Percentiles rank a stretch among this genome's conserved stretches.
Conservation (phyloP, 1,284 basidiomycete genomes). For the Mycosarcoma maydis region DNA sequence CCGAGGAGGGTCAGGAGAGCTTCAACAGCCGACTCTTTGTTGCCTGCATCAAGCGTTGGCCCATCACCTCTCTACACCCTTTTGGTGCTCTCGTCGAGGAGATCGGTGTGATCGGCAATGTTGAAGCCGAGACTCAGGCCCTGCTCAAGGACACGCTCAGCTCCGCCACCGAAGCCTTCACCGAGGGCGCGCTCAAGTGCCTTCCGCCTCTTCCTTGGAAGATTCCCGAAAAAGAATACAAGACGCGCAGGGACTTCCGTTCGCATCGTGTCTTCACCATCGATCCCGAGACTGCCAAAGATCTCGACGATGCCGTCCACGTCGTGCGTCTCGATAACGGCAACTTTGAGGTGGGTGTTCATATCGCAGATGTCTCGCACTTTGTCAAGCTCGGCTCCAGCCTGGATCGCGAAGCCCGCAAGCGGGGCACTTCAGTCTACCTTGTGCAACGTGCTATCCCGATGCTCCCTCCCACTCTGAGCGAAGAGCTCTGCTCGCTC, state of each 20-base stretch:
- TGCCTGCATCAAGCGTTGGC: conserved; percentile 94
- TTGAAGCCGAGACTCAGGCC: conserved; percentile 96
- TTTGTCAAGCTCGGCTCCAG: conserved; percentile 95
- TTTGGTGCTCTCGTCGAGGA: conserved; percentile 98
- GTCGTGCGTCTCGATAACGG: conserved; percentile 88
- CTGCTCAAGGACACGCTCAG: conserved; percentile 94
- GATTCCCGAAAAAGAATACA: conserved; percentile 89
- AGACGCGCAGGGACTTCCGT: conserved; percentile 86
- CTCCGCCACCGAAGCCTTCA: conserved; percentile 64
- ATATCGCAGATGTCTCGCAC: conserved; percentile 94
- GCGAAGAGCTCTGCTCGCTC: conserved; percentile 91
- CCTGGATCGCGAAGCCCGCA: conserved; percentile 95
- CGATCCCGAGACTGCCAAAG: conserved; percentile 87
- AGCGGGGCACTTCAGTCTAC: conserved; percentile 95
- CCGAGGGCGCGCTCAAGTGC: conserved; percentile 86
- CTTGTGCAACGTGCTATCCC: conserved; percentile 93
- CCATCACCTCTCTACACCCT: conserved; percentile 91
- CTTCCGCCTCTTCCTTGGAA: conserved; percentile 93
- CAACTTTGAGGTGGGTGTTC: conserved; percentile 88
- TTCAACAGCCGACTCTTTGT: conserved; percentile 94
- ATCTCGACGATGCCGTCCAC: conserved; percentile 93
- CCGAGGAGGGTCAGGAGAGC: conserved; percentile 79
- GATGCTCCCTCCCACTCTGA: conserved; percentile 91
- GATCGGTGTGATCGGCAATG: conserved; percentile 95
- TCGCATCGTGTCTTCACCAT: conserved; percentile 88